Conservation (phyloP, 371 early-diverging fungal species). For the Apophysomyces trapeziformis region DNA sequence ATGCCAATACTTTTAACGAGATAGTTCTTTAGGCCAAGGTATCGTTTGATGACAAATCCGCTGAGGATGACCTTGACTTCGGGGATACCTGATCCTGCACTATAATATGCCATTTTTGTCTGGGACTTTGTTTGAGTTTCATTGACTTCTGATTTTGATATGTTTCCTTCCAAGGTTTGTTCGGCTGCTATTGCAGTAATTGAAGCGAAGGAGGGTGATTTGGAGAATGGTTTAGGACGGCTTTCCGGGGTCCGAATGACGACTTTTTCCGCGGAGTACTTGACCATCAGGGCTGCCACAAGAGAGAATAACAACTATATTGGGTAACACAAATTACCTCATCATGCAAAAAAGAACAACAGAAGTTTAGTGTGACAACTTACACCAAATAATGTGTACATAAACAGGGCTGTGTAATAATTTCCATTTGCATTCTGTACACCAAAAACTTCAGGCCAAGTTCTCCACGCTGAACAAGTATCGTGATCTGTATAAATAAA, state of each 20-base stretch:
- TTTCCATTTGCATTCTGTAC: conserved; percentile 21
- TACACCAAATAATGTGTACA: conserved; percentile 52
- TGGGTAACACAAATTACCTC: conserved; percentile 6
- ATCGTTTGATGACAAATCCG: conserved; percentile 91
- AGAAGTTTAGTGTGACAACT: conserved; percentile 7
- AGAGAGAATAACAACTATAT: conserved; percentile 41
- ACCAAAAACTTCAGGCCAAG: conserved; percentile 47
- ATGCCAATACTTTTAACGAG: conserved; percentile 87
- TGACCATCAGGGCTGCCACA: conserved; percentile 44
- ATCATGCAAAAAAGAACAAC: conserved; percentile 8
- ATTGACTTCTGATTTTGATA: background rate
- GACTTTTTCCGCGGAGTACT: conserved; percentile 48
- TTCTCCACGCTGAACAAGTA: conserved; percentile 46
- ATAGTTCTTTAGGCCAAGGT: conserved; percentile 85
- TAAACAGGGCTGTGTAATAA: conserved; percentile 40
- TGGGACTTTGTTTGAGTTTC: conserved; percentile 24
- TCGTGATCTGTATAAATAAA: conserved; percentile 27
- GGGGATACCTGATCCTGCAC: conserved; percentile 94
- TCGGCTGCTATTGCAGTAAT: conserved; percentile 5
- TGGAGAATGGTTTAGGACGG: conserved; percentile 20
- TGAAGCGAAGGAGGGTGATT: conserved; percentile 30
- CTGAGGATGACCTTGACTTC: conserved; percentile 95
- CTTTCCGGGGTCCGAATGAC: conserved; percentile 29
- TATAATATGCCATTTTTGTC: conserved; percentile 55
- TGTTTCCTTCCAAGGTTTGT: background rate